Evolutionary conservation across 179 eudicot species (phyloP).

Genomic region (Nepenthes alata): DNA sequence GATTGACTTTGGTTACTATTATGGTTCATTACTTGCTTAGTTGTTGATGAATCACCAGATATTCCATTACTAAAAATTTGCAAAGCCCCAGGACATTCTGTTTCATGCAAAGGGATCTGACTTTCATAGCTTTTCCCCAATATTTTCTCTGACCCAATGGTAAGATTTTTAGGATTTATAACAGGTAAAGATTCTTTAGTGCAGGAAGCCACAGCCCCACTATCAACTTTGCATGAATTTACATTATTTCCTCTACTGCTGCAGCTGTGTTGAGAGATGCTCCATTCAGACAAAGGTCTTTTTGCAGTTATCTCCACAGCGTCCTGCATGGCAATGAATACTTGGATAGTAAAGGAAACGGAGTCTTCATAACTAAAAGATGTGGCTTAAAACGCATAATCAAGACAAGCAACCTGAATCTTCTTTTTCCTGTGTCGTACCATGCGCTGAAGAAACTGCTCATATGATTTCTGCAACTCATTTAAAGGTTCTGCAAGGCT

Average conservation of each 20-base stretch:
- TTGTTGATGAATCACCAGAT: constrained; percentile 4
- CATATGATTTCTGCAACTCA: constrained; percentile 72
- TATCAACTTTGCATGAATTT: constrained; percentile 12
- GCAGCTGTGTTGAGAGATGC: constrained; percentile 9
- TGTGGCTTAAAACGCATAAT: neutral
- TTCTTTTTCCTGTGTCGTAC: constrained; percentile 47
- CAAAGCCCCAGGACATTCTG: neutral
- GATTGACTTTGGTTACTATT: constrained; percentile 1
- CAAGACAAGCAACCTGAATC: constrained; percentile 30
- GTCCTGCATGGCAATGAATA: constrained; percentile 23
- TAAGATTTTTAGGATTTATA: constrained; percentile 4
- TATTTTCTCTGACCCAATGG: constrained; percentile 7
- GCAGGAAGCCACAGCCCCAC: constrained; percentile 9
- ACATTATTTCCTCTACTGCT: constrained; percentile 13
- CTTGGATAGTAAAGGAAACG: neutral
- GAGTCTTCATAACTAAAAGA: constrained; percentile 1
- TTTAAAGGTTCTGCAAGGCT: constrained; percentile 92
- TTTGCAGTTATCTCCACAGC: constrained; percentile 27
- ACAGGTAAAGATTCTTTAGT: constrained; percentile 8
- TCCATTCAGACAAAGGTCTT: constrained; percentile 23
- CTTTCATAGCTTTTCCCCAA: constrained; percentile 7
- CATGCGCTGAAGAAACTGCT: constrained; percentile 66
- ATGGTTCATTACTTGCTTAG: constrained; percentile 7
- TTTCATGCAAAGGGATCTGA: constrained; percentile 12
- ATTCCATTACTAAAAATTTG: neutral